These are phyloP conservation scores for Fusarium sacchari DNA, from an alignment of 2,329 filamentous ascomycete species.

Conservation along the genomic window DNA sequence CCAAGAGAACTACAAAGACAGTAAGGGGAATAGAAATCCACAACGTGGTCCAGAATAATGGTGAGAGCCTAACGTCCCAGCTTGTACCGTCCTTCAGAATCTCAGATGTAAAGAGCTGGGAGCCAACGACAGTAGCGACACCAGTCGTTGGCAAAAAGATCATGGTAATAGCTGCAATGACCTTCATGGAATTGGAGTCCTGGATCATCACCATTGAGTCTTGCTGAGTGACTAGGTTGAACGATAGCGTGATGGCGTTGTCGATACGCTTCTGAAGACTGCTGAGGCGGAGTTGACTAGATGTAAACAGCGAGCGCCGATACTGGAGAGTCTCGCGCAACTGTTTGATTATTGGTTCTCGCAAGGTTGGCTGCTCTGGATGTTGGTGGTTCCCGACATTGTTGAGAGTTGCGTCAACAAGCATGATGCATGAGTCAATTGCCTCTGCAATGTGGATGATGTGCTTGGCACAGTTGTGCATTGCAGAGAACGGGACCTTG, in stretches of 20 bases:
- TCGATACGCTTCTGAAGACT: constrained; percentile 50
- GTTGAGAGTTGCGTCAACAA: constrained; percentile 34
- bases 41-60: constrained; percentile 45
- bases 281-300: constrained; percentile 48
- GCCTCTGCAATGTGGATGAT: constrained; percentile 45
- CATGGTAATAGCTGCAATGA: constrained; percentile 51
- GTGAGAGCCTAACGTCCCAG: constrained; percentile 41
- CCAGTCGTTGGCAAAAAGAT: constrained; percentile 51
- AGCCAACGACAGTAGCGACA: constrained; percentile 48
- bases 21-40: constrained; percentile 47
- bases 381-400: constrained; percentile 23
- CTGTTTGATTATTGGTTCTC: constrained; percentile 36
- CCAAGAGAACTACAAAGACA: constrained; percentile 36
- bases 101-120: constrained; percentile 42
- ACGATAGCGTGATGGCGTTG: constrained; percentile 49
- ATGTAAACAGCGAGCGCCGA: constrained; percentile 48
- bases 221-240: constrained; percentile 51
- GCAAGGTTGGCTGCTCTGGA: not conserved
- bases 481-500: constrained; percentile 42
- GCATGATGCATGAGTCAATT: constrained; percentile 43
- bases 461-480: constrained; percentile 47
- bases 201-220: constrained; percentile 49
- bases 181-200: constrained; percentile 51
- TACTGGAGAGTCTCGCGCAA: constrained; percentile 46
- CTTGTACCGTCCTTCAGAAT: constrained; percentile 21